Base-by-base conservation (phyloP, 1,139 yeast species). In the Arxiozyma telluris region DNA sequence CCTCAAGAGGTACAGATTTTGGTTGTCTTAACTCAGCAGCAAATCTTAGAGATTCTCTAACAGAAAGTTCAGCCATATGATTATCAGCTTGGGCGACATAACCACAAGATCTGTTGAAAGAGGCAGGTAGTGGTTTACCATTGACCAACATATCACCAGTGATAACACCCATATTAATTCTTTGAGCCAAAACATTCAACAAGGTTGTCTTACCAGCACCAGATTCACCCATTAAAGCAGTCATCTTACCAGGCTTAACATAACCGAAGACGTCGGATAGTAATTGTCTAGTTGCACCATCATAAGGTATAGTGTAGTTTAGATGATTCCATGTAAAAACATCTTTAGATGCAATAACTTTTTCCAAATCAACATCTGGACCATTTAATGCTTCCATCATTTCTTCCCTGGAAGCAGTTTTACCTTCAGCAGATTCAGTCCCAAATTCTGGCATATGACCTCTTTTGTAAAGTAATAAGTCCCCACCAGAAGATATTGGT, bases 131-230 rank as follows among this genome's bases (percentile, higher is more conserved):
- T 4, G 76, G 74, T 54, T 72, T 71, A 54, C 85, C 86, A 61
- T 82, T 81, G 25, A 82, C 84, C 54, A 81, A 69, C 80, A 81
- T 78, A 54, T 80, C 83, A 62, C 87, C 87, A 49, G 85, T 78
- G 49, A 82, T 75, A 44, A 77, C 79, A 61, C 87, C 87, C 67
- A 78, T 75, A 52, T 76, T 74, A 57, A 78, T 75, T 66, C 87
- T 73, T 62, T 80, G 83, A 18, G 87, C 81, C 56, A 82, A 72
- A 50, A 77, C 77, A 61, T 81, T 81, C 57, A 82, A 73, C 57
- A 82, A 71, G 8, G 87, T 82, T 1, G 87, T 82, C 66, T 82
- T 82, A 65, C 87, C 87, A 49, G 86, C 86, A 64, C 87, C 87
- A 30, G 86, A 81, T 58, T 79, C 84, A 58, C 87, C 87, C 85